Percentiles rank a stretch among this genome's conserved stretches.
Conservation (phyloP, 768 basidiomycete genomes). For the Tulasnella sp. region DNA sequence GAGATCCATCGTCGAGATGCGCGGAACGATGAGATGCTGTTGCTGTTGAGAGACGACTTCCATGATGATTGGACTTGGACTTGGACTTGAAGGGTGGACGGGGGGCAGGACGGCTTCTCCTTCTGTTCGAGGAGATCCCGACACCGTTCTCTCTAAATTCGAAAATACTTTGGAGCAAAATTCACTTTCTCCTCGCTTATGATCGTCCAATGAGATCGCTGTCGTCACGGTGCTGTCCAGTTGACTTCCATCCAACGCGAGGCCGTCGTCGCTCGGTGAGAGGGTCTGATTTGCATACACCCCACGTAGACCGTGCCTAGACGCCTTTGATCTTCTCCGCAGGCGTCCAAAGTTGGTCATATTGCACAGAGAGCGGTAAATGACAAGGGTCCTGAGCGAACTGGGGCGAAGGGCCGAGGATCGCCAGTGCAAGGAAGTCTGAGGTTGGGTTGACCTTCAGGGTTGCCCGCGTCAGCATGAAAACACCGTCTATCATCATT, state of each 20-base stretch:
- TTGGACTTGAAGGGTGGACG: too few relatives aligned
- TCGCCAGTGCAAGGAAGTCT: neutral
- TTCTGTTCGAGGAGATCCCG: neutral
- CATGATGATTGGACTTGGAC: neutral
- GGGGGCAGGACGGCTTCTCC: too few relatives aligned
- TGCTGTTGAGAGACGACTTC: neutral
- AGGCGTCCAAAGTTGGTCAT: neutral
- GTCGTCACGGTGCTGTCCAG: neutral
- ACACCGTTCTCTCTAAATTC: neutral
- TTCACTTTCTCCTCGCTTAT: neutral
- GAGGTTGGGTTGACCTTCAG: neutral
- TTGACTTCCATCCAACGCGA: neutral
- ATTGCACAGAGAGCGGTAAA: neutral
- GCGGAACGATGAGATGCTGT: neutral
- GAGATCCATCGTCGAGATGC: neutral
- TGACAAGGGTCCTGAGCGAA: neutral
- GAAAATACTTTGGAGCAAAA: neutral
- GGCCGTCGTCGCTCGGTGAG: neutral
- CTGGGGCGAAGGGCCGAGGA: neutral
- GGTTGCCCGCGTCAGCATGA: neutral
- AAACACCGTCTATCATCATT: neutral
- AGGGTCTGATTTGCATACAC: neutral
- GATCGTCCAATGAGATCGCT: neutral
- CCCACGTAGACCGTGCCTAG: neutral
- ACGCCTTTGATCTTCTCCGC: neutral